Conservation (phyloP, 176 grass and related monocot genomes). For the Triticum dicoccoides region DNA sequence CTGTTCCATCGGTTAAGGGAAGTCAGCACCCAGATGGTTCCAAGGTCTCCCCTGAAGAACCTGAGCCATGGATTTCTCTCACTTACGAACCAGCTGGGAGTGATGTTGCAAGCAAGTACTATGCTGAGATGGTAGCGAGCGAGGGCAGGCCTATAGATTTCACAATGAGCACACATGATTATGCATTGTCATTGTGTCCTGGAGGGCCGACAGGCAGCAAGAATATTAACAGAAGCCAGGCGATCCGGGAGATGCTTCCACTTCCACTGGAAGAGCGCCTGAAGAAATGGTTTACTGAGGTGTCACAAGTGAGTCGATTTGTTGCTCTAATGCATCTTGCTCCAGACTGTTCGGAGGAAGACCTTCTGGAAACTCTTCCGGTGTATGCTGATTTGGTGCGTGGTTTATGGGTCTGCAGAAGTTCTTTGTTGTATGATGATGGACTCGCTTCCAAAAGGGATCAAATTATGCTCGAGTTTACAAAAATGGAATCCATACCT, state of each 20-base stretch:
- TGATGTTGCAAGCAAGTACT: conserved; percentile 49
- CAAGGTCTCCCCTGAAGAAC: conserved; percentile 38
- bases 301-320: conserved; percentile 59
- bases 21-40: conserved; percentile 31
- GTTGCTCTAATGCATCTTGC: conserved; percentile 69
- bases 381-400: conserved; percentile 59
- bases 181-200: conserved; percentile 61
- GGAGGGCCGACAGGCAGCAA: conserved; percentile 35
- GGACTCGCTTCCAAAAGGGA: conserved; percentile 45
- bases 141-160: conserved; percentile 60
- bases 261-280: conserved; percentile 57
- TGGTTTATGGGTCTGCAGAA: conserved; percentile 76
- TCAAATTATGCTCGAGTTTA: conserved; percentile 51
- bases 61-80: conserved; percentile 73
- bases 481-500: conserved; percentile 42
- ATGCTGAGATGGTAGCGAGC: conserved; percentile 53
- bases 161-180: conserved; percentile 63
- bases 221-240: conserved; percentile 35
- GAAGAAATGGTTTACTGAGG: conserved; percentile 68
- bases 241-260: conserved; percentile 44
- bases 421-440: conserved; percentile 62
- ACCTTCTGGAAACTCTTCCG: conserved; percentile 54
- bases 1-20: conserved; percentile 33
- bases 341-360: conserved; percentile 42
- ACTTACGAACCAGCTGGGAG: conserved; percentile 45